Percentiles rank a stretch among this genome's conserved stretches.
Evolutionary conservation across 305 asterid genomes (phyloP).

Genomic region (Striga hermonthica): DNA sequence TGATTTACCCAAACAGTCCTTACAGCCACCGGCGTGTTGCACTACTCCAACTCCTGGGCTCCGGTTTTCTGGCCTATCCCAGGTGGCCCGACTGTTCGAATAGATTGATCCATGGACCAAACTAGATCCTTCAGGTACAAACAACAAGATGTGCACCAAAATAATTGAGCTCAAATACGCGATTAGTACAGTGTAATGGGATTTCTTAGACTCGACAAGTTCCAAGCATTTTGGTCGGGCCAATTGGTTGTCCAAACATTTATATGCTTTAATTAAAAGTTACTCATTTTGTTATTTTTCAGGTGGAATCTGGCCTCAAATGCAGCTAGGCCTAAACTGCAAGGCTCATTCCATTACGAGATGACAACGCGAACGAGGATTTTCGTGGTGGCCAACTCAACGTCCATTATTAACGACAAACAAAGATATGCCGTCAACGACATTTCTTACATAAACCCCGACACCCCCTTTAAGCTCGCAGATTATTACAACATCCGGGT

Average conservation of each 20-base stretch:
- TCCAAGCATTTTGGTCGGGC: too few relatives aligned
- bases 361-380: conserved; percentile 41
- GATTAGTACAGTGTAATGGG: too few relatives aligned
- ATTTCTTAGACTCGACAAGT: too few relatives aligned
- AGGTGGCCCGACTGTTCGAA: conserved; percentile 35
- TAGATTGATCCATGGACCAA: conserved; percentile 60
- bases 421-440: conserved; percentile 41
- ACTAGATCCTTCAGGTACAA: conserved; percentile 37
- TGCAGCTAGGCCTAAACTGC: conserved; percentile 80
- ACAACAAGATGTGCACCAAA: too few relatives aligned
- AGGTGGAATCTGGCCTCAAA: conserved; percentile 72
- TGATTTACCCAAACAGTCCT: conserved; percentile 40
- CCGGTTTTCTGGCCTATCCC: conserved; percentile 49
- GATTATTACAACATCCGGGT: conserved; percentile 55
- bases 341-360: conserved; percentile 74
- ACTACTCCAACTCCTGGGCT: conserved; percentile 45
- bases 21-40: conserved; percentile 40
- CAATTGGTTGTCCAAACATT: too few relatives aligned
- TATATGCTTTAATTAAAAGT: too few relatives aligned
- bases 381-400: conserved; percentile 49
- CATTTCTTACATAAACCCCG: conserved; percentile 48
- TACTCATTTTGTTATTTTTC: background rate
- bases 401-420: conserved; percentile 33
- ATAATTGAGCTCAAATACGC: too few relatives aligned
- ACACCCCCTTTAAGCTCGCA: conserved; percentile 44